phyloP scores from a whole-genome alignment of 495 filamentous ascomycete species.

The Emericellopsis terricola region DNA sequence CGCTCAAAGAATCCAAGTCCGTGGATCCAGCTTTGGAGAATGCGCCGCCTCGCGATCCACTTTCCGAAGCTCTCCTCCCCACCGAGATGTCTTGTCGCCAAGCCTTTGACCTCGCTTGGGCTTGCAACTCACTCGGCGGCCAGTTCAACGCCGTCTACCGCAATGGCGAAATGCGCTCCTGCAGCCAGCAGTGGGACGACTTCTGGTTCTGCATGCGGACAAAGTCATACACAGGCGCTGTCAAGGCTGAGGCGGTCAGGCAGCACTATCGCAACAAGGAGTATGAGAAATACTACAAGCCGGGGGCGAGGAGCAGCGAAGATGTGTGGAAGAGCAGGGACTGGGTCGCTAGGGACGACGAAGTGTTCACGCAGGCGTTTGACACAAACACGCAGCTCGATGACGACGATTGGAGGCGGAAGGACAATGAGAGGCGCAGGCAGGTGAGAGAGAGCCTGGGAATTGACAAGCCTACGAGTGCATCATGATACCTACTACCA shows the following conservation, averaged over 20 bases:
- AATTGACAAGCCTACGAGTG: not conserved
- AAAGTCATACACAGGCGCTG: slow-evolving; percentile 28
- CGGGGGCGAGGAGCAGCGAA: slow-evolving; percentile 53
- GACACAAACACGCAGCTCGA: slow-evolving; percentile 29
- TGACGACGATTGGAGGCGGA: slow-evolving; percentile 40
- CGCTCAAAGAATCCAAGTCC: slow-evolving; percentile 5
- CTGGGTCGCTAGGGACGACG: slow-evolving; percentile 22
- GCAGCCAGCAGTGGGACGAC: slow-evolving; percentile 66
- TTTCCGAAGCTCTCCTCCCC: slow-evolving; percentile 47
- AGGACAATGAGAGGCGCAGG: slow-evolving; percentile 32
- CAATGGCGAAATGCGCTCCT: slow-evolving; percentile 52
- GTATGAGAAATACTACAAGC: slow-evolving; percentile 51
- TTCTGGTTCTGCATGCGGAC: slow-evolving; percentile 95
- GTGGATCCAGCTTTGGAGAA: slow-evolving; percentile 4
- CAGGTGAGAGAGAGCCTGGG: slow-evolving; percentile 8
- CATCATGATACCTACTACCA: no score
- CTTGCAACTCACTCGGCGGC: slow-evolving; percentile 84
- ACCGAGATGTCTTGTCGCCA: slow-evolving; percentile 72
- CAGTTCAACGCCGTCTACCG: slow-evolving; percentile 74
- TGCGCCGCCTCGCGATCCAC: slow-evolving; percentile 10
- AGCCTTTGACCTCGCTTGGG: slow-evolving; percentile 85
- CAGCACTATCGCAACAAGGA: slow-evolving; percentile 52
- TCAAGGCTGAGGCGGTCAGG: slow-evolving; percentile 38
- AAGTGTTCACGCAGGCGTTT: slow-evolving; percentile 24
- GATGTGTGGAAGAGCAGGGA: slow-evolving; percentile 73